phyloP scores from a whole-genome alignment of 208 protist species.

The Crithidia sp. region DNA sequence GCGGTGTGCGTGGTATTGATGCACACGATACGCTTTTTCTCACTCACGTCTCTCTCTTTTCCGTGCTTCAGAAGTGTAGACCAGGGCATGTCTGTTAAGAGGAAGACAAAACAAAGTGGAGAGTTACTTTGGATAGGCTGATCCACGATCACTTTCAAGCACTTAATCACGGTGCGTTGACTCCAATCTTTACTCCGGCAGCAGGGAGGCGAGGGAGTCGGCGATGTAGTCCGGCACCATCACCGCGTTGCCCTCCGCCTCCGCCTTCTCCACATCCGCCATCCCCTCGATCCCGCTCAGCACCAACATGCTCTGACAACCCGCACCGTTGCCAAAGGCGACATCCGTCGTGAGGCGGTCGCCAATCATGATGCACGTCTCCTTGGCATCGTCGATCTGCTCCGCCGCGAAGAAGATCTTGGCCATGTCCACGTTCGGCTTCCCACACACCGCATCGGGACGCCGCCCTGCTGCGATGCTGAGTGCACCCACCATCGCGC shows the following conservation, averaged over 20 bases:
- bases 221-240: conserved; percentile 69
- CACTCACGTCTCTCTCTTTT: too few species aligned
- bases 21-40: too few species aligned
- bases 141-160: too few species aligned
- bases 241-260: conserved; percentile 23
- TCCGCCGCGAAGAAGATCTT: conserved; percentile 58
- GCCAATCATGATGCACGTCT: conserved; percentile 75
- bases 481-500: conserved; percentile 32
- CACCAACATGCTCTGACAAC: conserved; percentile 70
- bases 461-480: conserved; percentile 30
- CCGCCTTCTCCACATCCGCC: conserved; percentile 47
- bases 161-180: too few species aligned
- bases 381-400: conserved; percentile 42
- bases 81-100: too few species aligned
- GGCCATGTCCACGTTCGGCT: conserved; percentile 66
- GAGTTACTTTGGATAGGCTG: too few species aligned
- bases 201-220: conserved; percentile 57
- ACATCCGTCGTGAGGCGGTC: conserved; percentile 83
- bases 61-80: too few species aligned
- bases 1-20: too few species aligned
- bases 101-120: too few species aligned
- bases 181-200: conserved; percentile 22
- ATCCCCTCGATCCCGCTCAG: conserved; percentile 60
- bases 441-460: conserved; percentile 72
- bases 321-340: conserved; percentile 70